These are phyloP conservation scores for Diaporthe batatas DNA, from an alignment of 2,329 filamentous ascomycete genomes.

Conservation along the genomic window DNA sequence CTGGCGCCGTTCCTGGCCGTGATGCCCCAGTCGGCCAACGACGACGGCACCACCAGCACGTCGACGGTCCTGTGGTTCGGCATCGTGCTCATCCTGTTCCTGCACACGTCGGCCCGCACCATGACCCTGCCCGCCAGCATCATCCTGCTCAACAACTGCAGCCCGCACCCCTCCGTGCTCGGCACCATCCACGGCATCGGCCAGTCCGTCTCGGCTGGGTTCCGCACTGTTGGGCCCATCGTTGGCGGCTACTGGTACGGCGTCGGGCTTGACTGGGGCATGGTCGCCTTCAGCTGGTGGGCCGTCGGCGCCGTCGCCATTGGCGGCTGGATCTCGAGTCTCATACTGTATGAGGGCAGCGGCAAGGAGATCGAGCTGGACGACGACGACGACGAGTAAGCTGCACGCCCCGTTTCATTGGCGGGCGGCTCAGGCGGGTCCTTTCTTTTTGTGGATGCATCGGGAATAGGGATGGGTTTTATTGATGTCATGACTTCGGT, in stretches of 20 bases:
- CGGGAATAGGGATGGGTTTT: conserved; percentile 4
- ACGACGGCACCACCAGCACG: conserved; percentile 36
- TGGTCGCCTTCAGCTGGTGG: conserved; percentile 64
- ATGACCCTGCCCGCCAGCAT: conserved; percentile 73
- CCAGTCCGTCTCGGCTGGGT: conserved; percentile 63
- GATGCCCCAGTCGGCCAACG: conserved; percentile 57
- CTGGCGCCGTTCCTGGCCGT: conserved; percentile 76
- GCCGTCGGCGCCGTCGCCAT: conserved; percentile 63
- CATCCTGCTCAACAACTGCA: conserved; percentile 72
- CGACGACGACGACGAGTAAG: conserved; percentile 57
- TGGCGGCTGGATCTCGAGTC: conserved; percentile 69
- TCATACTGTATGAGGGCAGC: conserved; percentile 74
- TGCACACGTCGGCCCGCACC: conserved; percentile 81
- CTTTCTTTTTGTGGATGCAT: conserved; percentile 16
- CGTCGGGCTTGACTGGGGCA: conserved; percentile 58
- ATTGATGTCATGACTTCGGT: conserved; percentile 31
- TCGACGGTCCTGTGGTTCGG: conserved; percentile 62
- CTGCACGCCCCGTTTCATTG: not conserved
- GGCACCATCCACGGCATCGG: conserved; percentile 70
- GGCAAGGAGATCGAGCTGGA: conserved; percentile 71
- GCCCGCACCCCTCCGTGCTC: conserved; percentile 69
- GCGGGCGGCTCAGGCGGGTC: no score
- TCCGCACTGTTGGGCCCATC: conserved; percentile 64
- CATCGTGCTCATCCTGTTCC: conserved; percentile 71
- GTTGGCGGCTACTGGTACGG: conserved; percentile 64